Percentiles rank a stretch among this genome's conserved stretches.
These are phyloP conservation scores for Phytophthora pinifolia DNA, from an alignment of 352 stramenopile genomes.

Conservation along the genomic window DNA sequence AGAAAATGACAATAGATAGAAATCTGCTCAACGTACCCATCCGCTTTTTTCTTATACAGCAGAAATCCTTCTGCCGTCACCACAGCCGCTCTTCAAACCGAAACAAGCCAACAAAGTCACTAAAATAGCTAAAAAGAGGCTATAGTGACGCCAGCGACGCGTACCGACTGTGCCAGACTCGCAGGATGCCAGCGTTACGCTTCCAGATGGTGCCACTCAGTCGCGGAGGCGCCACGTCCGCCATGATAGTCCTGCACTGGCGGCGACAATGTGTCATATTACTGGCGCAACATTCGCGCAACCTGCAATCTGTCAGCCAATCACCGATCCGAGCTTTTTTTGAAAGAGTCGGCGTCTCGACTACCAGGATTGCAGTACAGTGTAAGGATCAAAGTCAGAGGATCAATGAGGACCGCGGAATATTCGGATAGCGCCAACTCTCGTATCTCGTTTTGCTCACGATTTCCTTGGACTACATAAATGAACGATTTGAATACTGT, in stretches of 20 bases:
- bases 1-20: not conserved
- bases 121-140: not conserved
- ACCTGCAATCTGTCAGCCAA: not conserved
- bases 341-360: too few relatives aligned
- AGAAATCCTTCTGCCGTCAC: constrained; percentile 70
- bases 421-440: too few relatives aligned
- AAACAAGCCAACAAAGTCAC: not conserved
- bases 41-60: constrained; percentile 67
- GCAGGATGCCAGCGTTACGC: constrained; percentile 65
- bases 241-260: constrained; percentile 8
- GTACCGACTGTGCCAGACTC: constrained; percentile 61
- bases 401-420: too few relatives aligned
- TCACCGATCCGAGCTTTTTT: too few relatives aligned
- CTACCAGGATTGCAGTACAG: too few relatives aligned
- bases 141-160: not conserved
- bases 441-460: too few relatives aligned
- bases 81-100: constrained; percentile 30
- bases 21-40: constrained; percentile 32
- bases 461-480: too few relatives aligned
- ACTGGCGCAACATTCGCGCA: constrained; percentile 12
- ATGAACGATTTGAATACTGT: too few relatives aligned
- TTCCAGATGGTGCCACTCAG: constrained; percentile 60
- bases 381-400: too few relatives aligned
- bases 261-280: constrained; percentile 3
- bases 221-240: constrained; percentile 25